These are phyloP conservation scores for Amanita exitialis DNA, from an alignment of 768 basidiomycete species.

Conservation along the genomic window DNA sequence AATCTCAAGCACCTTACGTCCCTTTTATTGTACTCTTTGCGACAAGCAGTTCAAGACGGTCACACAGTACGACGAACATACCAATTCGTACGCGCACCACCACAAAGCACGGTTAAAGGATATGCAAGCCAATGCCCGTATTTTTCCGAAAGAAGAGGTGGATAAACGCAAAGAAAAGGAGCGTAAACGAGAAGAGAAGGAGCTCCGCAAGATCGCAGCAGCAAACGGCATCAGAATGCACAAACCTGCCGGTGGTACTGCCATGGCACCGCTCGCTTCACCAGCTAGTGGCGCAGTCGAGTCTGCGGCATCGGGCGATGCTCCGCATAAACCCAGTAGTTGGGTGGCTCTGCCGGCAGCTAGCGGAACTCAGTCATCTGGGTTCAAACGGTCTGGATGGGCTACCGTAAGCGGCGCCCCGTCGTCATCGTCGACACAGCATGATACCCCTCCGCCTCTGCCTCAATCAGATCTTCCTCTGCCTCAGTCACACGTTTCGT, in stretches of 20 bases:
- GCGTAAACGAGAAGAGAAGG: conserved; percentile 76
- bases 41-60: conserved; percentile 85
- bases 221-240: conserved; percentile 71
- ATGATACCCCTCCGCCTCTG: conserved; percentile 8
- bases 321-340: conserved; percentile 32
- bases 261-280: conserved; percentile 14
- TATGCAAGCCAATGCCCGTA: conserved; percentile 67
- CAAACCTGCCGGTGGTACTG: conserved; percentile 22
- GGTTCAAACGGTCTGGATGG: conserved; percentile 42
- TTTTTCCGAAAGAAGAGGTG: conserved; percentile 55
- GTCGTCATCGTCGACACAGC: conserved; percentile 5
- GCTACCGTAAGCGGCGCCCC: conserved; percentile 27
- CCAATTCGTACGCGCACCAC: conserved; percentile 82
- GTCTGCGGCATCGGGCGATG: conserved; percentile 7
- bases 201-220: conserved; percentile 73
- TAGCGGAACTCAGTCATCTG: conserved; percentile 11
- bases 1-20: conserved; percentile 53
- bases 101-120: conserved; percentile 77
- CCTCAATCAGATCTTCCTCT: conserved; percentile 9
- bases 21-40: conserved; percentile 78
- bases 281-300: conserved; percentile 15
- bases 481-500: conserved; percentile 9
- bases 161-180: conserved; percentile 81
- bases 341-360: conserved; percentile 27
- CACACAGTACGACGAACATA: conserved; percentile 83